Conservation (phyloP, 2,329 filamentous ascomycete genomes). For the Ramularia endophylla region DNA sequence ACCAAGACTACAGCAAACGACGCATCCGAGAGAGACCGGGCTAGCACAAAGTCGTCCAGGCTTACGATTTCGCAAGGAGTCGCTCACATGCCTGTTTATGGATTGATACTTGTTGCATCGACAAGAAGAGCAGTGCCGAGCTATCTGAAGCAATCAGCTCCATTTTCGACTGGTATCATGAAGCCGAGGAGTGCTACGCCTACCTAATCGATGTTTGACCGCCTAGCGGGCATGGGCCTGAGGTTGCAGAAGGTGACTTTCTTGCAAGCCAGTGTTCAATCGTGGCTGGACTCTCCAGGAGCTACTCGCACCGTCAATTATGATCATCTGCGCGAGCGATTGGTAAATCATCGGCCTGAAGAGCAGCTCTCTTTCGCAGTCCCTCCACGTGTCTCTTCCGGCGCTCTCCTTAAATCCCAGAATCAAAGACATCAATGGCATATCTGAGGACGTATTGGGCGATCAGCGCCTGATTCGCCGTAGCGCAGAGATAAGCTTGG, state of each 20-base stretch:
- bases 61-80: constrained; percentile 2
- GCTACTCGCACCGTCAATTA: background rate
- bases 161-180: constrained; percentile 9
- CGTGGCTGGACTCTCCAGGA: constrained; percentile 9
- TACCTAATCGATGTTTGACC: constrained; percentile 7
- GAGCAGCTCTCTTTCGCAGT: background rate
- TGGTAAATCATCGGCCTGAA: no score
- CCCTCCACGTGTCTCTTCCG: background rate
- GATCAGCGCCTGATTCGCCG: no score
- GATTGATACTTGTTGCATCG: constrained; percentile 14
- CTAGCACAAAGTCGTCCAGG: constrained; percentile 2
- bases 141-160: constrained; percentile 42
- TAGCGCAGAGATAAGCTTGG: no score
- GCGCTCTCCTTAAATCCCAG: no score
- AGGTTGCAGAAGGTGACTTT: background rate
- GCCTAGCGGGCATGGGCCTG: no score
- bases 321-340: constrained; percentile 1
- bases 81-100: constrained; percentile 7
- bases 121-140: constrained; percentile 37
- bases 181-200: constrained; percentile 5
- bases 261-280: constrained; percentile 6
- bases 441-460: background rate
- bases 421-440: constrained; percentile 20
- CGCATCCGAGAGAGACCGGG: background rate
- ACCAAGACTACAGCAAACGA: constrained; percentile 4